These are phyloP conservation scores for Diutina rugosa DNA, from an alignment of 1,139 yeast genomes.

Conservation along the genomic window DNA sequence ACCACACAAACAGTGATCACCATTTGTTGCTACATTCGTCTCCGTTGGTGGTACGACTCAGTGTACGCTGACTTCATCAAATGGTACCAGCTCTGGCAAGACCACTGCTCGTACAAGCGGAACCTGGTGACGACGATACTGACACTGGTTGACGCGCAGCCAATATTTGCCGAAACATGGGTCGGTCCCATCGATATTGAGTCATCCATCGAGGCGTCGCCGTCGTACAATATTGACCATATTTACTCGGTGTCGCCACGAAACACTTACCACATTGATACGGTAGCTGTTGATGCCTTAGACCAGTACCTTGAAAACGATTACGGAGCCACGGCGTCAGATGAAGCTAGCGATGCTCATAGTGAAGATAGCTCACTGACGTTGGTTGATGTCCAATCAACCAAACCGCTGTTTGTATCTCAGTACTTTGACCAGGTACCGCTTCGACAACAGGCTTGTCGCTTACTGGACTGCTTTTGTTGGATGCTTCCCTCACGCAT, in stretches of 20 bases:
- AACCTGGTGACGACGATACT: background rate
- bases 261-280: background rate
- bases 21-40: background rate
- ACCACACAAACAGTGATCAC: background rate
- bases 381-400: background rate
- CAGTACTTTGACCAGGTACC: background rate
- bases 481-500: background rate
- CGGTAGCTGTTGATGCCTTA: background rate
- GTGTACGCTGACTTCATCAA: background rate
- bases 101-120: background rate
- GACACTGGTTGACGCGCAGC: background rate
- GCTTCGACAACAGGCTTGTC: background rate
- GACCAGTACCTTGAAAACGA: background rate
- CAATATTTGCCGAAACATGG: background rate
- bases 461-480: background rate
- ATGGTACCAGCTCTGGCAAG: slow-evolving; percentile 1
- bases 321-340: background rate
- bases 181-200: background rate
- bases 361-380: background rate
- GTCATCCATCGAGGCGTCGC: background rate
- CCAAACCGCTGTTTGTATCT: background rate
- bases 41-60: background rate
- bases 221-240: background rate
- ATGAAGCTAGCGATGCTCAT: background rate
- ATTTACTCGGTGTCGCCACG: background rate